Percentiles rank a stretch among this genome's conserved stretches.
Conservation (phyloP, 1,284 basidiomycete genomes). For the Sporisorium scitamineum region DNA sequence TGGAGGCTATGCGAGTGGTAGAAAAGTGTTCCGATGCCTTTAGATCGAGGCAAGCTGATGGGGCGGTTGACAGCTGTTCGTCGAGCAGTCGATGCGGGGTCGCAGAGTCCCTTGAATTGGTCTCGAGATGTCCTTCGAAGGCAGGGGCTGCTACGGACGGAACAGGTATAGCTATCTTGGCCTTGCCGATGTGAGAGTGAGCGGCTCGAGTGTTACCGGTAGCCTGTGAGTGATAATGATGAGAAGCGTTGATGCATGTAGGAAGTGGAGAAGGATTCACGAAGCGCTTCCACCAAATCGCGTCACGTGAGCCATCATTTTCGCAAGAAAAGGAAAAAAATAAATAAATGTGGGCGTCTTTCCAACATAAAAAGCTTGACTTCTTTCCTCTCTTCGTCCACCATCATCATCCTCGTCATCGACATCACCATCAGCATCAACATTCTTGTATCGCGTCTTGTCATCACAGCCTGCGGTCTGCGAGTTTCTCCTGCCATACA, state of each 20-base stretch:
- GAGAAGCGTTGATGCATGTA: slow-evolving; percentile 3
- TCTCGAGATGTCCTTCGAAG: too few species aligned
- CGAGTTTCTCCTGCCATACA: background rate
- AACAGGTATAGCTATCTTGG: background rate
- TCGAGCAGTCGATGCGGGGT: background rate
- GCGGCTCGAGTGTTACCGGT: too few species aligned
- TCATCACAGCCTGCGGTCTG: background rate
- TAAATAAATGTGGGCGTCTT: slow-evolving; percentile 3
- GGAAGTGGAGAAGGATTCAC: slow-evolving; percentile 40
- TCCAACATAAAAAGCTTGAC: background rate
- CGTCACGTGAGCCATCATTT: slow-evolving; percentile 38
- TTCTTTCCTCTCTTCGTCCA: background rate
- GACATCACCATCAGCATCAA: slow-evolving; percentile 1
- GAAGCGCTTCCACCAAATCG: slow-evolving; percentile 3
- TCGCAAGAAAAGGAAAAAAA: background rate
- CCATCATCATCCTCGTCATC: slow-evolving; percentile 6
- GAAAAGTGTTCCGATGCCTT: background rate
- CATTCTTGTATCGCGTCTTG: background rate
- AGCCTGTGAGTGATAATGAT: slow-evolving; percentile 2
- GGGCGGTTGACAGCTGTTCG: background rate
- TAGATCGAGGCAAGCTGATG: background rate
- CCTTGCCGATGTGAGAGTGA: background rate
- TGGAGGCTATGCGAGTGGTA: background rate
- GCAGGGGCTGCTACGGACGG: background rate
- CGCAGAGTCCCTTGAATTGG: too few species aligned